Percentiles rank a stretch among this genome's conserved stretches.
These are phyloP conservation scores for Leishmania martiniquensis DNA, from an alignment of 208 protist species.

Conservation along the genomic window DNA sequence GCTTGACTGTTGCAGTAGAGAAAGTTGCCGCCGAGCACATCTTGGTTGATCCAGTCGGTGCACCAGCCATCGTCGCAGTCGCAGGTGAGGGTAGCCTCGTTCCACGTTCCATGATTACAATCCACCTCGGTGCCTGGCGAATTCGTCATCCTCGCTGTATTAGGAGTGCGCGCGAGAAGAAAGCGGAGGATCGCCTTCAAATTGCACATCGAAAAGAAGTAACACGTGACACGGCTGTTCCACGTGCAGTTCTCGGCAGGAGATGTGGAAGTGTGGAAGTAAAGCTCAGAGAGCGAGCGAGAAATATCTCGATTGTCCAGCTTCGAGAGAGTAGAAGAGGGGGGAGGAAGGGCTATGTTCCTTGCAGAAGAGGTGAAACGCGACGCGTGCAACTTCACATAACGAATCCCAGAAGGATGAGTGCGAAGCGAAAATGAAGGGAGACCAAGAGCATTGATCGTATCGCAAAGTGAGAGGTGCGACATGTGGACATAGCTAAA, in stretches of 20 bases:
- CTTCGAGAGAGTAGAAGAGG: neutral
- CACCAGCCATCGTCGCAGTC: conserved; percentile 29
- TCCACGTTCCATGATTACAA: conserved; percentile 34
- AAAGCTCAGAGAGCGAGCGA: neutral
- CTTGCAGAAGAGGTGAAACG: neutral
- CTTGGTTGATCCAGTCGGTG: conserved; percentile 26
- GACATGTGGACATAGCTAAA: neutral
- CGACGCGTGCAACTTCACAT: neutral
- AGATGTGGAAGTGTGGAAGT: neutral
- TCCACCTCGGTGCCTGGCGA: neutral
- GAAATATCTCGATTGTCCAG: neutral
- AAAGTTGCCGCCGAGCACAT: conserved; percentile 14
- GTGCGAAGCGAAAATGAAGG: neutral
- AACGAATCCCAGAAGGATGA: neutral
- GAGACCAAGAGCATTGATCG: neutral
- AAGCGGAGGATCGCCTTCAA: neutral
- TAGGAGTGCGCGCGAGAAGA: neutral
- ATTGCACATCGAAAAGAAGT: neutral
- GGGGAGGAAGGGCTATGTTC: neutral
- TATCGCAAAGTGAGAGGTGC: neutral
- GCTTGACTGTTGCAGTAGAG: conserved; percentile 30
- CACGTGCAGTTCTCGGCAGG: neutral
- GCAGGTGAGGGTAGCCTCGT: conserved; percentile 16
- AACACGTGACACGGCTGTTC: neutral
- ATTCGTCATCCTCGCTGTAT: neutral